Base-by-base conservation (phyloP, 495 filamentous ascomycete species). In the Penicillium odoratum region DNA sequence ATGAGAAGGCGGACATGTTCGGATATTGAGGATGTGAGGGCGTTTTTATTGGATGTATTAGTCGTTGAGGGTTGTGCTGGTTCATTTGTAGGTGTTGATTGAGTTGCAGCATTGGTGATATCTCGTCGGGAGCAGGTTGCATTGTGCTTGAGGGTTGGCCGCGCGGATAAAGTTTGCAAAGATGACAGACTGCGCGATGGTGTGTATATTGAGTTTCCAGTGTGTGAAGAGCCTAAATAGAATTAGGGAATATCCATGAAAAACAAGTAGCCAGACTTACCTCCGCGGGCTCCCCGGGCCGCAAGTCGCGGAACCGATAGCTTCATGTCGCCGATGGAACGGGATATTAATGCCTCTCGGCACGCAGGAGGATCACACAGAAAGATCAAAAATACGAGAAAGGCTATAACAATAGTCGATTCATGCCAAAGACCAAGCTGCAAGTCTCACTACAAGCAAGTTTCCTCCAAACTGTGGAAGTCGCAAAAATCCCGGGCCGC, bases 1-100 rank as follows among this genome's bases (percentile, higher is more conserved):
- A 92, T 90, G 33, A 88, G 67, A 18, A 76, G 69, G 34, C 85
- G 86, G 60, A 90, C 74, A 61, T 73, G 62, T 42, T 71, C 58
- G 44, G 73, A 64, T 54, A 76, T 56, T 55, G 71, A 66, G 33
- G 51, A 21, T 5, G 50, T 1, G 16, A 25, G 51, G 57, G 51
- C 48, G 49, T 18, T 31, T 46, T 49, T 28, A 8, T 42, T 38
- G 48, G 45, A 9, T 15, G 44, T 25, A 36, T 26, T 48, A 10
- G 2, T 40, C 4, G 28, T 5, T 48, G 53, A 30, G 9, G 50
- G 16, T 48, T 4, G 8, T 21, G 26, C 11, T 29, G 13, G n/a
- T 55, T 56, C 7, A 40, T 10, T 55, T 44, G 18, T 31, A 49
- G 33, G 18, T 30, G 16, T 25, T 40, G 30, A 5, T 25, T 25